Evolutionary conservation across 2,329 filamentous ascomycete genomes (phyloP).

Genomic region (Fusarium sp.): DNA sequence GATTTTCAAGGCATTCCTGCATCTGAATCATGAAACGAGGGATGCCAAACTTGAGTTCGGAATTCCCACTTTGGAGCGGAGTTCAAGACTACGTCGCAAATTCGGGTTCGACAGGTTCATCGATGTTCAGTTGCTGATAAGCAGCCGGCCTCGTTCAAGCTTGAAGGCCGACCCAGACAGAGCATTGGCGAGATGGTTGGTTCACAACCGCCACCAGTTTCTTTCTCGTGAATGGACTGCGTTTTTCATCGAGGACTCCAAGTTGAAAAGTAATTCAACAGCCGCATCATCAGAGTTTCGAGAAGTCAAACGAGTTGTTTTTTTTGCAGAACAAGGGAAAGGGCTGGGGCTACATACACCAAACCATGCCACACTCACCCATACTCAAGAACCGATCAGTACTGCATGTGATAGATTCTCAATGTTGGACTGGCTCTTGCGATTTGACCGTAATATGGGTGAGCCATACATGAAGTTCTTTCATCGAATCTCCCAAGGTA

Average conservation of each 20-base stretch:
- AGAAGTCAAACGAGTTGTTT: neutral
- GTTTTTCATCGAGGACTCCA: neutral
- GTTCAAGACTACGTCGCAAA: constrained; percentile 5
- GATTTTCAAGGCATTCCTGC: neutral
- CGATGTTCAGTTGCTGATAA: neutral
- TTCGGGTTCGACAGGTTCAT: neutral
- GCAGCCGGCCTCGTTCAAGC: neutral
- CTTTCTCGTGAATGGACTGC: neutral
- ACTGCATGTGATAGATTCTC: neutral
- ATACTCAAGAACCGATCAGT: neutral
- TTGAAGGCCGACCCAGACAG: neutral
- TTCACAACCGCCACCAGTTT: neutral
- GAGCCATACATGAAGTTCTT: constrained; percentile 4
- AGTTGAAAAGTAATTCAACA: neutral
- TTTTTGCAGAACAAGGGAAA: neutral
- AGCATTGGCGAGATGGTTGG: constrained; percentile 1
- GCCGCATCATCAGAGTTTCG: neutral
- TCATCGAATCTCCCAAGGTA: constrained; percentile 6
- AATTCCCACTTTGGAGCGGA: neutral
- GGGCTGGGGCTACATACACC: neutral
- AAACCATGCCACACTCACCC: neutral
- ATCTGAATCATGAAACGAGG: neutral
- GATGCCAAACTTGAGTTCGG: constrained; percentile 2
- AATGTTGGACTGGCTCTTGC: neutral
- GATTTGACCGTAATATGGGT: neutral